phyloP scores from a whole-genome alignment of 2,329 filamentous ascomycete genomes.

The Chaetomiaceae sp. region DNA sequence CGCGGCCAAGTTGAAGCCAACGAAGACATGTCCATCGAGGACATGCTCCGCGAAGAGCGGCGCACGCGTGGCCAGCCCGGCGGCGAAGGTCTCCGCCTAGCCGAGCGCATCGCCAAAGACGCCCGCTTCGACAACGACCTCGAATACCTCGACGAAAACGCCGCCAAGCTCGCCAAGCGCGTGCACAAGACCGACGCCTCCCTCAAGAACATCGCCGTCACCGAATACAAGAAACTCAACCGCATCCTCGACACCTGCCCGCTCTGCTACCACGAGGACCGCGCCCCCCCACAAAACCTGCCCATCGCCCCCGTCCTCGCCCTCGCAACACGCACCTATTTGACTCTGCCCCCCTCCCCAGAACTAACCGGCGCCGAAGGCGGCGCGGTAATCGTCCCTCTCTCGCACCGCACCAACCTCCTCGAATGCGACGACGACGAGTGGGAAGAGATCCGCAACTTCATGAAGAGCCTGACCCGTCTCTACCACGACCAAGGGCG shows the following conservation, averaged over 20 bases:
- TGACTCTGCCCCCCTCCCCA: slow-evolving; percentile 85
- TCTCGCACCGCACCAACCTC: slow-evolving; percentile 81
- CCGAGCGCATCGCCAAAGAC: slow-evolving; percentile 92
- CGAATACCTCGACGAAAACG: slow-evolving; percentile 97
- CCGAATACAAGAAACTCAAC: slow-evolving; percentile 86
- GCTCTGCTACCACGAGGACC: slow-evolving; percentile 87
- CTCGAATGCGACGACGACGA: slow-evolving; percentile 99
- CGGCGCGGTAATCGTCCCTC: slow-evolving; percentile 82
- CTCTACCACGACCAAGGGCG: slow-evolving; percentile 93
- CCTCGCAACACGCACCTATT: slow-evolving; percentile 77
- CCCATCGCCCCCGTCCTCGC: slow-evolving; percentile 83
- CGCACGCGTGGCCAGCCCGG: slow-evolving; percentile 73
- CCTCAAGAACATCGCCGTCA: slow-evolving; percentile 80
- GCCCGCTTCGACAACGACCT: slow-evolving; percentile 85
- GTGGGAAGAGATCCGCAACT: slow-evolving; percentile 98
- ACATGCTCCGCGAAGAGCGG: slow-evolving; percentile 94
- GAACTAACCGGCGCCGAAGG: slow-evolving; percentile 69
- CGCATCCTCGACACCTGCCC: slow-evolving; percentile 81
- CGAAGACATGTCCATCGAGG: slow-evolving; percentile 91
- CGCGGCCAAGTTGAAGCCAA: slow-evolving; percentile 84
- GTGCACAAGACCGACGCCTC: slow-evolving; percentile 85
- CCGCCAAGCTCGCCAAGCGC: slow-evolving; percentile 77
- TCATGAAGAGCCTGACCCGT: slow-evolving; percentile 93
- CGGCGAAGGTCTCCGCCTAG: slow-evolving; percentile 76
- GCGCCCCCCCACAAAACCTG: slow-evolving; percentile 54